These are phyloP conservation scores for Cryphonectria japonica DNA, from an alignment of 2,329 filamentous ascomycete species.

Conservation along the genomic window DNA sequence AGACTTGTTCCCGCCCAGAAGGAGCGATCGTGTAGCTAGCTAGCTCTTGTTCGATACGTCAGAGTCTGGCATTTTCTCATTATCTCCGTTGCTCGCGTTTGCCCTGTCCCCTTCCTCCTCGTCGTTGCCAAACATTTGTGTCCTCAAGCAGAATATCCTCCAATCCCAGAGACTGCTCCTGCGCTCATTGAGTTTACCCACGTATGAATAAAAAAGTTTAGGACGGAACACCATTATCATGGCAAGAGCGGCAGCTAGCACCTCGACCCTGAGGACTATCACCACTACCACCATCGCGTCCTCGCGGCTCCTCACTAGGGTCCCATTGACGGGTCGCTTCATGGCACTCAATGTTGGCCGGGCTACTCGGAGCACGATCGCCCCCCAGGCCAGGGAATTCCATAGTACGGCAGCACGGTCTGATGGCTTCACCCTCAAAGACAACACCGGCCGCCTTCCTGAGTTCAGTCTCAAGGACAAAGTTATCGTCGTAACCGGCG, in stretches of 20 bases:
- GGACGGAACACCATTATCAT: slow-evolving; percentile 1
- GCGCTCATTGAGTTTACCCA: not conserved
- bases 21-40: not conserved
- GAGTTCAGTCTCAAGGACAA: slow-evolving; percentile 78
- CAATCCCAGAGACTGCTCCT: not conserved
- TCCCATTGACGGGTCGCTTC: not conserved
- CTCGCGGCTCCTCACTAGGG: slow-evolving; percentile 9
- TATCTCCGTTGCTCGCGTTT: not conserved
- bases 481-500: slow-evolving; percentile 77
- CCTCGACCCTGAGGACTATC: slow-evolving; percentile 5
- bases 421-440: slow-evolving; percentile 15
- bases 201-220: not conserved
- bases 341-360: not conserved
- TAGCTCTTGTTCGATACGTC: not conserved
- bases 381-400: slow-evolving; percentile 1
- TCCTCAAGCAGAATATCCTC: not conserved
- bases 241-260: slow-evolving; percentile 17
- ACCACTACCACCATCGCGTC: not conserved
- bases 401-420: slow-evolving; percentile 12
- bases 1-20: not conserved
- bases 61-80: not conserved
- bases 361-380: not conserved
- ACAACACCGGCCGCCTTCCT: slow-evolving; percentile 49
- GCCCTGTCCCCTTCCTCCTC: not conserved
- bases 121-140: not conserved